Evolutionary conservation across 768 basidiomycete species (phyloP).

Genomic region (Leucocoprinus sp.): DNA sequence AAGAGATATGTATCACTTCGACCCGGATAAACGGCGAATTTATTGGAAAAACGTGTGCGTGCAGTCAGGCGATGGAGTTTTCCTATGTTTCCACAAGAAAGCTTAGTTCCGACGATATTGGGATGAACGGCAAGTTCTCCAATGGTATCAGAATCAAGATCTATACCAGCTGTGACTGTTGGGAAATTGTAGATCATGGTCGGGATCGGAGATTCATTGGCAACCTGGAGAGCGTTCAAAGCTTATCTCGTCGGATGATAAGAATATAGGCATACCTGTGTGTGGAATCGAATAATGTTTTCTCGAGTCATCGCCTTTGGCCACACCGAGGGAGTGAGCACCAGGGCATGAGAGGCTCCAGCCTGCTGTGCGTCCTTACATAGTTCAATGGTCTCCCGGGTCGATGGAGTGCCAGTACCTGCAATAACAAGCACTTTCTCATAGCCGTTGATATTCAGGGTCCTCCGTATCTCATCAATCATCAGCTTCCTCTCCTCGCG

Average conservation of each 20-base stretch:
- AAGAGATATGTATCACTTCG: constrained; percentile 63
- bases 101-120: constrained; percentile 80
- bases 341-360: constrained; percentile 74
- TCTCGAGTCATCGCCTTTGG: constrained; percentile 53
- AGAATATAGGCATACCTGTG: constrained; percentile 34
- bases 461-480: constrained; percentile 58
- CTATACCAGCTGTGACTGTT: constrained; percentile 69
- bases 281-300: constrained; percentile 58
- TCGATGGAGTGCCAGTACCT: constrained; percentile 78
- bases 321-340: constrained; percentile 70
- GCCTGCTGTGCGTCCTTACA: constrained; percentile 69
- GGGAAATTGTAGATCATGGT: constrained; percentile 86
- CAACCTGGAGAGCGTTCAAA: constrained; percentile 37
- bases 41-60: constrained; percentile 37
- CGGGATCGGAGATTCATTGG: constrained; percentile 60
- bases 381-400: constrained; percentile 63
- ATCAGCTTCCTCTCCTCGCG: constrained; percentile 60
- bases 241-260: constrained; percentile 1
- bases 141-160: constrained; percentile 77
- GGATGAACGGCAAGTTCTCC: constrained; percentile 62
- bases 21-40: constrained; percentile 71
- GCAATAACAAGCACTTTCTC: constrained; percentile 62
- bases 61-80: constrained; percentile 73
- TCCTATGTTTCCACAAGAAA: constrained; percentile 81
- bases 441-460: constrained; percentile 67